Evolutionary conservation across 2,329 filamentous ascomycete genomes (phyloP).

Genomic region (Atkinsonella hypoxylon): DNA sequence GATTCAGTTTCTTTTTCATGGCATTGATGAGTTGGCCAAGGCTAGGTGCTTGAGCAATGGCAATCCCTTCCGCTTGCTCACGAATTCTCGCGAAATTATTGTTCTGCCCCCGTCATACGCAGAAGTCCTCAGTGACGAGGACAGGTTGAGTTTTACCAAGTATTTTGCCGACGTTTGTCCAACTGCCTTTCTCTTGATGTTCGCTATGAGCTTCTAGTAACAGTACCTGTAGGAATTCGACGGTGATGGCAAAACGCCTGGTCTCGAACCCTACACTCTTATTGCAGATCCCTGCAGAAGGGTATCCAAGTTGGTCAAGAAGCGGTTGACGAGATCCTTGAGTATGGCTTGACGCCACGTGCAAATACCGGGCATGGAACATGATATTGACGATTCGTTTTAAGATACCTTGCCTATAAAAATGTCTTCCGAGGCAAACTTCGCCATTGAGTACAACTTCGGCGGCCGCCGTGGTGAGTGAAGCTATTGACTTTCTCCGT

Average conservation of each 20-base stretch:
- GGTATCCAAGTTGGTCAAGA: slow-evolving; percentile 5
- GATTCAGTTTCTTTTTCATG: slow-evolving; percentile 4
- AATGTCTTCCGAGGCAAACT: slow-evolving; percentile 8
- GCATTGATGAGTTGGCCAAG: slow-evolving; percentile 5
- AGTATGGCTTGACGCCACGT: background rate
- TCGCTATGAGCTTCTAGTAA: background rate
- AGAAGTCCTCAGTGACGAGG: slow-evolving; percentile 3
- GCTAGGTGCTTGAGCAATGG: slow-evolving; percentile 3
- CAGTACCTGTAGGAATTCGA: slow-evolving; percentile 6
- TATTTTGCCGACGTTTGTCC: slow-evolving; percentile 8
- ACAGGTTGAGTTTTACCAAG: slow-evolving; percentile 6
- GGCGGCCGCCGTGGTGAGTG: background rate
- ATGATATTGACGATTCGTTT: background rate
- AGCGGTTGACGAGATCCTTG: slow-evolving; percentile 7
- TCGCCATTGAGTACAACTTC: slow-evolving; percentile 7
- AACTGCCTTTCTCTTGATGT: no score
- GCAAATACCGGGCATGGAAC: background rate
- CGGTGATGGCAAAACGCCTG: slow-evolving; percentile 7
- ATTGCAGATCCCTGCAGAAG: slow-evolving; percentile 7
- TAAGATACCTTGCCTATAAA: slow-evolving; percentile 3
- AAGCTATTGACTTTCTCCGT: no score
- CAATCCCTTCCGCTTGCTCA: slow-evolving; percentile 7
- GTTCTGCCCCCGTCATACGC: slow-evolving; percentile 8
- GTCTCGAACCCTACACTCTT: slow-evolving; percentile 7
- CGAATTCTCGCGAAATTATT: slow-evolving; percentile 8